Evolutionary conservation across 176 grass and related monocot genomes (phyloP), one percentile per base, ranked within the genome.

Genomic region (Avena sativa): DNA sequence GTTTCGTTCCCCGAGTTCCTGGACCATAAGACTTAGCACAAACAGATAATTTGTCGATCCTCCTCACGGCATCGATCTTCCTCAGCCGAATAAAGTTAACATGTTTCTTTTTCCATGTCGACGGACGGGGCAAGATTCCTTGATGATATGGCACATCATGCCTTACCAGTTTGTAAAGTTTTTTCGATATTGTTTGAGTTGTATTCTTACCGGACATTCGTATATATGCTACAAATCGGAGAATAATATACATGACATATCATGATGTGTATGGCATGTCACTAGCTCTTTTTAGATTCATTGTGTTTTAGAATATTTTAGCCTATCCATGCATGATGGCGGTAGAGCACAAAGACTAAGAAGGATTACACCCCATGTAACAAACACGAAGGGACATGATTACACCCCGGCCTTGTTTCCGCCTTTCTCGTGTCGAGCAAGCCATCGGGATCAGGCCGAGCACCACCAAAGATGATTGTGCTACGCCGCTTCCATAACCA

Each of bases 301-400:
- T 50, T 75, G 47, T 51, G 72, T 75, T 26, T 75, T 51, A 12
- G 46, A 74, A 74, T 50, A 44, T 74, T 74, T 9, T 25, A 50
- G 12, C 17, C 8, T 49, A 49, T 74, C 20, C 9, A 49, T 49
- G 44, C 17, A 49, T 46, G 11, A 63, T 5, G 12, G 23, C 21
- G 46, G 43, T 14, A 74, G 11, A 23, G 6, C 4, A 6, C n/a
- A 26, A 15, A 50, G 8, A 2, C 44, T 3, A 74, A 74, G 1
- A 72, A 72, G 9, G 10, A 1, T 62, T 10, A 0, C 60, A 4
- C 10, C 23, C 10, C 11, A 63, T 13, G 9, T 26, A 63, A 26
- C 60, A 26, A 25, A n/a, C 58, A 61, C n/a, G 8, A 9, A 61
- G 20, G 28, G 28, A 28, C 28, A 28, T 28, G 28, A 28, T 28